Evolutionary conservation across 441 rosid species (phyloP).

Genomic region (Macaranga tanarius): DNA sequence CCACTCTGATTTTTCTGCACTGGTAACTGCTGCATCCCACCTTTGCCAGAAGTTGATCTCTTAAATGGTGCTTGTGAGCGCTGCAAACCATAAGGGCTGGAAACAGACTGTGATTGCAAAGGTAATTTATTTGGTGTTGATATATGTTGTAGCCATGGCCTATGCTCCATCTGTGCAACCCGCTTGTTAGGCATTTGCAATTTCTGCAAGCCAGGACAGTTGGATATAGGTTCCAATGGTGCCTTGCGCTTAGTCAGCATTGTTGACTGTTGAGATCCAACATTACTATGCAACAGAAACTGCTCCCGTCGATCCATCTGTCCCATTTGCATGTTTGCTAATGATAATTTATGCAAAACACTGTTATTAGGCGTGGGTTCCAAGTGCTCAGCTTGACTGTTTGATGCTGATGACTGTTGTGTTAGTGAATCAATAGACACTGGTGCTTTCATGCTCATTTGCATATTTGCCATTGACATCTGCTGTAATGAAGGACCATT

Average conservation of each 20-base stretch:
- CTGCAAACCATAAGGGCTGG: slow-evolving; percentile 38
- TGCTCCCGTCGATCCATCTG: slow-evolving; percentile 37
- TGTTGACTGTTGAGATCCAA: slow-evolving; percentile 44
- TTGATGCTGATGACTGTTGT: slow-evolving; percentile 31
- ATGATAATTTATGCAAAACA: slow-evolving; percentile 31
- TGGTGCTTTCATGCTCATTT: slow-evolving; percentile 34
- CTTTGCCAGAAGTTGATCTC: slow-evolving; percentile 42
- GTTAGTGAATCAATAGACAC: slow-evolving; percentile 22
- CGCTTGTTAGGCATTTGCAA: slow-evolving; percentile 46
- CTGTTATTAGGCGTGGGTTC: slow-evolving; percentile 21
- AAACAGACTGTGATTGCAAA: slow-evolving; percentile 37
- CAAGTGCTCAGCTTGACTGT: slow-evolving; percentile 25
- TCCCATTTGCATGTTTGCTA: slow-evolving; percentile 33
- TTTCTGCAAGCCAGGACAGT: slow-evolving; percentile 35
- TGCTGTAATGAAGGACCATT: slow-evolving; percentile 26
- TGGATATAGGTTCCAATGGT: slow-evolving; percentile 41
- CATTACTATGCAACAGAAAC: slow-evolving; percentile 33
- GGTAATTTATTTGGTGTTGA: slow-evolving; percentile 42
- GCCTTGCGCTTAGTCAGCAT: slow-evolving; percentile 55
- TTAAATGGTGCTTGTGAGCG: slow-evolving; percentile 41
- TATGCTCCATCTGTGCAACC: slow-evolving; percentile 44
- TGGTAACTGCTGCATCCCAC: slow-evolving; percentile 35
- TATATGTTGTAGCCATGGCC: slow-evolving; percentile 81
- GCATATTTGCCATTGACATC: slow-evolving; percentile 35
- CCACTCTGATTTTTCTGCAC: slow-evolving; percentile 39